A percentile compares a stretch with the other conserved stretches of the same genome.
Evolutionary conservation across 116 monocot species (phyloP).

Genomic region (Iris pallida): DNA sequence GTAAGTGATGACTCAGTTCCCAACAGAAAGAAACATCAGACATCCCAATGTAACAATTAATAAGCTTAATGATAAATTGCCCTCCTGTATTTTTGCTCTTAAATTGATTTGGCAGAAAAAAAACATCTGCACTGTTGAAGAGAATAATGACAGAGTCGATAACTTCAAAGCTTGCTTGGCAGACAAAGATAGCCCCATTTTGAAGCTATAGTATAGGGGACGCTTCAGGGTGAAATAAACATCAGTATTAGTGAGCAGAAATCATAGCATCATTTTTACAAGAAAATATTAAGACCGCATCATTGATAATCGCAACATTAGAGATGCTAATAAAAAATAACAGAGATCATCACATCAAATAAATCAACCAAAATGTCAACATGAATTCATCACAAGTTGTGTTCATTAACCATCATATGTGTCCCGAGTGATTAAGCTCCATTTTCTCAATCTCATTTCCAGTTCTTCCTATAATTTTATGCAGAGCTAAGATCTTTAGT

Average conservation of each 20-base stretch:
- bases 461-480: no score
- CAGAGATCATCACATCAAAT: no score
- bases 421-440: no score
- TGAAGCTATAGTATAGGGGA: conserved; percentile 87
- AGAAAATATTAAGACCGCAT: no score
- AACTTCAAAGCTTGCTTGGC: conserved; percentile 57
- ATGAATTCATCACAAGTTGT: no score
- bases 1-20: conserved; percentile 82
- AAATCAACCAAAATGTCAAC: no score
- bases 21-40: conserved; percentile 61
- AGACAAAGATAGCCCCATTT: conserved; percentile 63
- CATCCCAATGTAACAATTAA: conserved; percentile 43
- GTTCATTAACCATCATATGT: no score
- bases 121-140: conserved; percentile 35
- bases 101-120: conserved; percentile 51
- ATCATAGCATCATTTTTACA: not conserved
- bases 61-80: conserved; percentile 35
- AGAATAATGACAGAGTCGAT: conserved; percentile 43
- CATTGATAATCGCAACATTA: no score
- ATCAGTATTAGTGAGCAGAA: not conserved
- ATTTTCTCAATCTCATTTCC: no score
- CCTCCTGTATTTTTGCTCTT: conserved; percentile 31
- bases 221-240: conserved; percentile 52
- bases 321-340: no score
- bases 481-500: no score